Base-by-base conservation (phyloP, 177 flowering plant genomes). In the Vitis hybrid region DNA sequence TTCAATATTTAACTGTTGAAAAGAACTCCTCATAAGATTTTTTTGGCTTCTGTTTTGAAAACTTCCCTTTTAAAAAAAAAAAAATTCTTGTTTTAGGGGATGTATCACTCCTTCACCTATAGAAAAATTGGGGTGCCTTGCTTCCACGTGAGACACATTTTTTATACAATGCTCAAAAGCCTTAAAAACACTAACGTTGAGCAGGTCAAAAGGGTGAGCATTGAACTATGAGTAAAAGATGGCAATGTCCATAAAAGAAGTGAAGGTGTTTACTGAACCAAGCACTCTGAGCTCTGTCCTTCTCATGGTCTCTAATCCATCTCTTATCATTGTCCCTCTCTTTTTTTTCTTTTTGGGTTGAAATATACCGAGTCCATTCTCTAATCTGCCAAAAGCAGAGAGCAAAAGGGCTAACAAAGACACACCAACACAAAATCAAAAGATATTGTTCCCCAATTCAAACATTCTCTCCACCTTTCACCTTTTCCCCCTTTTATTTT, bases 361-460 rank as follows among this genome's bases (percentile, higher is more conserved):
- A 77, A 72, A 70, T 56, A 60, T 56, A 18, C 70, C n/a, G 64
- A 34, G 48, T 65, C n/a, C 11, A 13, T 58, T 1, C 21, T 9
- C 49, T 65, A 67, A 72, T 70, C 61, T 57, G 49, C 68, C 64
- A 62, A 77, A 77, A 75, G 68, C 21, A 68, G 32, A 70, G 63
- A 70, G n/a, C 48, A 64, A 65, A 66, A 76, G 67, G 63, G 65
- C 12, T 71, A 75, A 68, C 75, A 76, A 68, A 72, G 73, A 65
- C 76, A 70, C 48, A 13, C 54, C 72, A 67, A 67, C 26, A 64
- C 60, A 74, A 74, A 78, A 65, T 71, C 73, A 60, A 74, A 78
- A 39, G 72, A 71, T 69, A 56, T 26, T 68, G 78, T 75, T 73
- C 32, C 78, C 78, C 75, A 59, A 48, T 68, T 74, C 72, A 78